Percentiles rank a stretch among this genome's conserved stretches.
These are phyloP conservation scores for Cryptosporidium ubiquitum DNA, from an alignment of 169 alveolate species.

Conservation along the genomic window DNA sequence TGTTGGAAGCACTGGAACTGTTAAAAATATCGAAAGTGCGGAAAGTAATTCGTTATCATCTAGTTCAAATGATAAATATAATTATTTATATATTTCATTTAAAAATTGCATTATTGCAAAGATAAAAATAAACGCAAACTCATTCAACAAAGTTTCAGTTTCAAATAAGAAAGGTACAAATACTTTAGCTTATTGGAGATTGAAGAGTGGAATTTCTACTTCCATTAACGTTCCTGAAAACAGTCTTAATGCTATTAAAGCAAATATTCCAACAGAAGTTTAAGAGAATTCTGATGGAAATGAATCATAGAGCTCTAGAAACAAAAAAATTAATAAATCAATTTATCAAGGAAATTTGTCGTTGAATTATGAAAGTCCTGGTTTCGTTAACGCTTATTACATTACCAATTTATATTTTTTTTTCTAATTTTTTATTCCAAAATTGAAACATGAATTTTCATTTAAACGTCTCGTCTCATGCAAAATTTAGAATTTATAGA, in stretches of 20 bases:
- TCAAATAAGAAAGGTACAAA: background rate
- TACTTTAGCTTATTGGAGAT: constrained; percentile 48
- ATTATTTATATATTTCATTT: constrained; percentile 44
- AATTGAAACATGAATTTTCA: background rate
- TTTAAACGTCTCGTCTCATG: background rate
- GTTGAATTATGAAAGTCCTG: background rate
- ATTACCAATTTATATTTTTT: background rate
- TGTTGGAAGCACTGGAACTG: too few species aligned
- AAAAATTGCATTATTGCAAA: constrained; percentile 31
- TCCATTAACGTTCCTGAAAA: constrained; percentile 6
- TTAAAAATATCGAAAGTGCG: too few species aligned
- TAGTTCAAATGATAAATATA: background rate
- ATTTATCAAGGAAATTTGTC: background rate
- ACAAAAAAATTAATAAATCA: background rate
- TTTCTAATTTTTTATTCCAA: background rate
- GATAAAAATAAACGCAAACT: background rate
- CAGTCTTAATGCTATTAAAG: background rate
- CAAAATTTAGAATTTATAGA: background rate
- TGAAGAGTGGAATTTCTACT: constrained; percentile 45
- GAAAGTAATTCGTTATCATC: background rate
- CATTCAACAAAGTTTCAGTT: background rate
- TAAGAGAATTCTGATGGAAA: background rate
- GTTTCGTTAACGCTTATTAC: background rate
- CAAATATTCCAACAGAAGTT: background rate
- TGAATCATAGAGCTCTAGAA: background rate